A percentile compares a stretch with the other conserved stretches of the same genome.
phyloP scores from a whole-genome alignment of 176 grass and related monocot genomes.

The Cenchrus fungigraminus region DNA sequence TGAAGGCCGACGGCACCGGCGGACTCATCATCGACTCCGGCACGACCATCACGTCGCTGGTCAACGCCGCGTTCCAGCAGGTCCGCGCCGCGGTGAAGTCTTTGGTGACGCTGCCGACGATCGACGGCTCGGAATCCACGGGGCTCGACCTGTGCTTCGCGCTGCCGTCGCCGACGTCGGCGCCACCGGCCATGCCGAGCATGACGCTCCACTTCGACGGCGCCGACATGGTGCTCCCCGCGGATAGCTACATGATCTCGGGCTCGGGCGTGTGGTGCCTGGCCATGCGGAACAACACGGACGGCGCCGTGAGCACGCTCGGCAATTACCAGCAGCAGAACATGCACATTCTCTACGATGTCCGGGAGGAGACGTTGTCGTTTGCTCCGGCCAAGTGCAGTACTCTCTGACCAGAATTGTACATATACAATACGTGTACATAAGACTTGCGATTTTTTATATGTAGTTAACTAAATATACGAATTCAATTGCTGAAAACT shows the following conservation, averaged over 20 bases:
- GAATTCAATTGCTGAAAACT: not conserved
- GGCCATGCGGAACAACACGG: slow-evolving; percentile 32
- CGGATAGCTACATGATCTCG: slow-evolving; percentile 63
- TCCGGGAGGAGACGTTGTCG: slow-evolving; percentile 49
- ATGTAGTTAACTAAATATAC: not conserved
- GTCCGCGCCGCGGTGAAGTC: slow-evolving; percentile 42
- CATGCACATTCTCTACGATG: slow-evolving; percentile 75
- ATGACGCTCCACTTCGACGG: slow-evolving; percentile 63
- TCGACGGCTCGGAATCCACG: slow-evolving; percentile 31
- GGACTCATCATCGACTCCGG: slow-evolving; percentile 79
- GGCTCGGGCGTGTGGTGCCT: slow-evolving; percentile 58
- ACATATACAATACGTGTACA: not conserved
- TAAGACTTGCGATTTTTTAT: not conserved
- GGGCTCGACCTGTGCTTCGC: slow-evolving; percentile 64
- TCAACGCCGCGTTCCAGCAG: slow-evolving; percentile 36
- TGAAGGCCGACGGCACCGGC: slow-evolving; percentile 50
- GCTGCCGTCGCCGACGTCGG: slow-evolving; percentile 25
- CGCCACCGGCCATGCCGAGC: slow-evolving; percentile 46
- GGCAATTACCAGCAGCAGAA: slow-evolving; percentile 80
- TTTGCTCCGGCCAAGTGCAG: slow-evolving; percentile 59
- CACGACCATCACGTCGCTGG: slow-evolving; percentile 55
- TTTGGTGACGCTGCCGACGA: slow-evolving; percentile 32
- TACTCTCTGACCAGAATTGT: slow-evolving; percentile 21
- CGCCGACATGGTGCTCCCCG: slow-evolving; percentile 58
- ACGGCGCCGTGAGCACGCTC: slow-evolving; percentile 44